Conservation (phyloP, 2,329 filamentous ascomycete species). For the Teratosphaeria gauchensis region DNA sequence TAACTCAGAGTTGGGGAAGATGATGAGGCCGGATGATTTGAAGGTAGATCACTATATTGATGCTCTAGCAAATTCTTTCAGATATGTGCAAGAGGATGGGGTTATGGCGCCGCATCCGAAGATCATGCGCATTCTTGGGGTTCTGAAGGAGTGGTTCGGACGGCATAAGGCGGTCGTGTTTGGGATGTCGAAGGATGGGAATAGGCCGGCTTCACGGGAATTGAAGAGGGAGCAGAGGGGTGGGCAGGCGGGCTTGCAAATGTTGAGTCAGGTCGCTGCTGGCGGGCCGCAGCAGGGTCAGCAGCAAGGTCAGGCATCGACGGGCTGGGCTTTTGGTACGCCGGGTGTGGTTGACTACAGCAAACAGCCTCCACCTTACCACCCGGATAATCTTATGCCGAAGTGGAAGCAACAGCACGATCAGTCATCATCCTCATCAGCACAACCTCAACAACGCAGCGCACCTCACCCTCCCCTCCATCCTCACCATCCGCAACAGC, state of each 20-base stretch:
- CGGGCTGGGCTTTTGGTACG: slow-evolving; percentile 15
- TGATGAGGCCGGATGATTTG: slow-evolving; percentile 39
- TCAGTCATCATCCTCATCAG: background rate
- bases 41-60: slow-evolving; percentile 40
- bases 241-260: slow-evolving; percentile 5
- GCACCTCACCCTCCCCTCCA: background rate
- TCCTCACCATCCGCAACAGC: background rate
- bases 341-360: slow-evolving; percentile 13
- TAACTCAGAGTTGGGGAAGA: slow-evolving; percentile 37
- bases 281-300: slow-evolving; percentile 3
- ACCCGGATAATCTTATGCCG: slow-evolving; percentile 11
- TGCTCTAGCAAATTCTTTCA: slow-evolving; percentile 35
- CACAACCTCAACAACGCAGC: background rate
- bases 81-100: slow-evolving; percentile 8
- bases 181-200: slow-evolving; percentile 3
- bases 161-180: slow-evolving; percentile 24
- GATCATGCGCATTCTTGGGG: slow-evolving; percentile 36
- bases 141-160: slow-evolving; percentile 36
- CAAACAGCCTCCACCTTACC: slow-evolving; percentile 6
- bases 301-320: slow-evolving; percentile 6
- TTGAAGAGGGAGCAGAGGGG: background rate
- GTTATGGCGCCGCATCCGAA: slow-evolving; percentile 35
- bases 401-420: background rate
- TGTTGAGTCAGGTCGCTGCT: slow-evolving; percentile 8
- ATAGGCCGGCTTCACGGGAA: slow-evolving; percentile 4